A percentile compares a stretch with the other conserved stretches of the same genome.
Evolutionary conservation across 768 basidiomycete species (phyloP).

Genomic region (Erythrobasidium yunnanense): DNA sequence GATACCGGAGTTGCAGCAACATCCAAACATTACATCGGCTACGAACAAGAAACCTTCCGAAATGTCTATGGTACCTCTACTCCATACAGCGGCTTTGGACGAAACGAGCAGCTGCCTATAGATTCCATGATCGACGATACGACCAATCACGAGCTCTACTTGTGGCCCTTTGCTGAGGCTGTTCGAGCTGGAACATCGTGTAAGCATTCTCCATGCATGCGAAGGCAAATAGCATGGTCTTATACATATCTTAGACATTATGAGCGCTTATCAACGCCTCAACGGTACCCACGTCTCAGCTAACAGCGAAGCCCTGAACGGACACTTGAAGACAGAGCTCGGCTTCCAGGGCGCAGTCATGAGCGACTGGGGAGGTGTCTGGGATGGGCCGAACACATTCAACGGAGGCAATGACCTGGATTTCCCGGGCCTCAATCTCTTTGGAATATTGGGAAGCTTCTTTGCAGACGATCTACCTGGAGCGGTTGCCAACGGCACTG

Average conservation of each 20-base stretch:
- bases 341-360: constrained; percentile 63
- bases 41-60: constrained; percentile 37
- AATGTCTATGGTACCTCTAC: constrained; percentile 13
- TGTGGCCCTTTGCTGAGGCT: constrained; percentile 42
- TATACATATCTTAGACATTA: neutral
- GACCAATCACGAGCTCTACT: constrained; percentile 42
- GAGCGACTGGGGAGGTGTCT: constrained; percentile 54
- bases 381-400: constrained; percentile 7
- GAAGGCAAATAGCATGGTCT: neutral
- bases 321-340: constrained; percentile 38
- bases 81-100: constrained; percentile 9
- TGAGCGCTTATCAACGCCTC: constrained; percentile 26
- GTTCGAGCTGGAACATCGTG: constrained; percentile 42
- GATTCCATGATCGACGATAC: constrained; percentile 38
- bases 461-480: no score
- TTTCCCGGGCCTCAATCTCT: constrained; percentile 24
- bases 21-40: constrained; percentile 40
- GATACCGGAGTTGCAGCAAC: constrained; percentile 34
- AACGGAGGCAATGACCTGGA: constrained; percentile 30
- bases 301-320: constrained; percentile 39
- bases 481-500: no score
- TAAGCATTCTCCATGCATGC: constrained; percentile 37
- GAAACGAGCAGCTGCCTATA: constrained; percentile 44
- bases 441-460: no score
- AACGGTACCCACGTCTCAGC: constrained; percentile 42